Conservation (phyloP, 2,329 filamentous ascomycete genomes). For the Claviceps digitariae region DNA sequence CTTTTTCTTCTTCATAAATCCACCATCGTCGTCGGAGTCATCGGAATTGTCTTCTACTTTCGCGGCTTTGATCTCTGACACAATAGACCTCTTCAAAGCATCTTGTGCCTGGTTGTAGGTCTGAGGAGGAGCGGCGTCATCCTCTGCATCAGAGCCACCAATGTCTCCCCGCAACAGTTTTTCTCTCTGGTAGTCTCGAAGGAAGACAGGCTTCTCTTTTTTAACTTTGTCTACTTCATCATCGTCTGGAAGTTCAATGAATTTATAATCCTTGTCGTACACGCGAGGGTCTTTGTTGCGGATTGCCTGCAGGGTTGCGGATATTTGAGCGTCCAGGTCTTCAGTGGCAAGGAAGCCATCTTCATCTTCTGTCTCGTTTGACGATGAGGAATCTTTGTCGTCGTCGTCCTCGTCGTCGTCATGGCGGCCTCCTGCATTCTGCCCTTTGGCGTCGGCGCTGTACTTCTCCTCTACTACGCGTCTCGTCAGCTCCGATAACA, state of each 20-base stretch:
- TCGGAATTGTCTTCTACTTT: conserved; percentile 29
- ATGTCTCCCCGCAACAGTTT: conserved; percentile 65
- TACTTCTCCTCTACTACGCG: conserved; percentile 76
- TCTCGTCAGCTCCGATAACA: conserved; percentile 5
- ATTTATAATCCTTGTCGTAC: conserved; percentile 67
- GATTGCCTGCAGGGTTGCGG: conserved; percentile 75
- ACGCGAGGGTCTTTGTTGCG: conserved; percentile 81
- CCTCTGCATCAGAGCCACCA: conserved; percentile 45
- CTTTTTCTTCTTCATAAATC: conserved; percentile 57
- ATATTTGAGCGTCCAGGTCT: conserved; percentile 74
- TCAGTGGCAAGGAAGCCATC: conserved; percentile 76
- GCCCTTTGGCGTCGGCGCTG: conserved; percentile 28
- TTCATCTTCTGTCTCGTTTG: conserved; percentile 79
- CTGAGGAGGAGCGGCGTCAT: conserved; percentile 42
- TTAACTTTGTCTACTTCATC: conserved; percentile 30
- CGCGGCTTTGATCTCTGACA: conserved; percentile 66
- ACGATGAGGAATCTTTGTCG: conserved; percentile 50
- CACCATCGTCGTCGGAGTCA: conserved; percentile 49
- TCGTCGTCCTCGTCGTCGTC: conserved; percentile 29
- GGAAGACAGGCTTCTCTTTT: conserved; percentile 71
- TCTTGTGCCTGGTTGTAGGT: conserved; percentile 88
- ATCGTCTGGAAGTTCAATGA: conserved; percentile 57
- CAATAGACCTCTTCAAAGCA: conserved; percentile 60
- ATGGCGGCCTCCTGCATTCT: conserved; percentile 9
- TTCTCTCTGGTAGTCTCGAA: conserved; percentile 84